Evolutionary conservation across 371 early-diverging fungal genomes (phyloP), one percentile per base, ranked within the genome.

Genomic region (Mucor circinelloides): DNA sequence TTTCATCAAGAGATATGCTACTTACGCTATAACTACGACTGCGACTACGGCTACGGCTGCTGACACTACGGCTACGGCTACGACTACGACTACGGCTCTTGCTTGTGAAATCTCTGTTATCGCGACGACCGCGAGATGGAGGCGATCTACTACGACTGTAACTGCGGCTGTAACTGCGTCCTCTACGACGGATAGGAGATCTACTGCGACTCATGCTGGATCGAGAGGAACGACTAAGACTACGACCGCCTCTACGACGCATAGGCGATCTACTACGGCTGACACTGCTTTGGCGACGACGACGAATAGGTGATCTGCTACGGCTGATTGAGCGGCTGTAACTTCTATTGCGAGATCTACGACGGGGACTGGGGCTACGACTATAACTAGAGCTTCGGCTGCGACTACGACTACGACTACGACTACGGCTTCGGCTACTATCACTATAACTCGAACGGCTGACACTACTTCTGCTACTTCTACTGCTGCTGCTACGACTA

Each of bases 341-440:
- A 25, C 61, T 28, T 44, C 44, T 44, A 19, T n/a, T 44, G 5
- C 69, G 68, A 64, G 42, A 60, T 19, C 63, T 61, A 9, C 68
- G 15, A 61, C 67, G 65, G 19, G 46, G 42, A 31, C 30, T 21
- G 12, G 34, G 48, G 21, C 66, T 67, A 17, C 58, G 64, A 13
- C 68, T 66, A 15, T 64, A 36, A 21, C 65, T 55, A 59, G 44
- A 30, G 58, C 66, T 65, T 31, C 46, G 34, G 23, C 23, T 31
- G 25, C 31, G 31, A 10, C 67, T 64, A 10, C 66, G 50, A 19
- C 64, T 52, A 58, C 36, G 42, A 12, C 72, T 63, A 13, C 64
- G 63, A 25, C 50, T 40, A 48, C 65, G 62, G 17, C 71, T 64
- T 32, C 42, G 44, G n/a, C n/a, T n/a, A 34, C 76, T 75, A 31